Percentiles rank a stretch among this genome's conserved stretches.
These are phyloP conservation scores for Aphanomyces stellatus DNA, from an alignment of 352 stramenopile species.

Conservation along the genomic window DNA sequence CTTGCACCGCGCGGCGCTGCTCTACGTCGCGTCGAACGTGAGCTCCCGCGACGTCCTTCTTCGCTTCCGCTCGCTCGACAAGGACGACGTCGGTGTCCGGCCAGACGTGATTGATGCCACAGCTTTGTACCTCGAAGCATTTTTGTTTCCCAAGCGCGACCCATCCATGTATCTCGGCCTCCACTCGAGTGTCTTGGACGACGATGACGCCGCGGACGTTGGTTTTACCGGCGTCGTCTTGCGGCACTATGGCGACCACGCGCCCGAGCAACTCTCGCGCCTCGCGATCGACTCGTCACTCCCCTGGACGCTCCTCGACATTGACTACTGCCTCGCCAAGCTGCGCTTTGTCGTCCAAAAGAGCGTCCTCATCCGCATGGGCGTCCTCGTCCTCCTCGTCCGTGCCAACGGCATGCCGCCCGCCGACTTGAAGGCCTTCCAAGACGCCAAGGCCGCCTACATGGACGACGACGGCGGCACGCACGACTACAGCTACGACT, in stretches of 20 bases:
- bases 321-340: conserved; percentile 53
- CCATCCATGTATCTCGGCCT: conserved; percentile 1
- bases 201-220: background rate
- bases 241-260: conserved; percentile 62
- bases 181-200: background rate
- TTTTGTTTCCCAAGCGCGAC: conserved; percentile 50
- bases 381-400: conserved; percentile 52
- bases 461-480: background rate
- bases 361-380: conserved; percentile 49
- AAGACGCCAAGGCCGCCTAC: background rate
- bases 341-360: conserved; percentile 35
- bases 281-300: conserved; percentile 66
- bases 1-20: conserved; percentile 45
- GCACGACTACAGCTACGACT: conserved; percentile 30
- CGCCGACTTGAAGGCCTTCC: conserved; percentile 32
- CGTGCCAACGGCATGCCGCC: conserved; percentile 28
- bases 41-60: conserved; percentile 46
- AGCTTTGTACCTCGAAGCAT: conserved; percentile 63
- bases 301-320: conserved; percentile 56
- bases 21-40: conserved; percentile 68
- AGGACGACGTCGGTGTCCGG: conserved; percentile 26
- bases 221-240: conserved; percentile 62
- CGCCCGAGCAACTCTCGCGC: conserved; percentile 58
- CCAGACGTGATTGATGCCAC: conserved; percentile 49
- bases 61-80: conserved; percentile 40